These are phyloP conservation scores for Phytophthora sp. DNA, from an alignment of 352 stramenopile genomes.

Conservation along the genomic window DNA sequence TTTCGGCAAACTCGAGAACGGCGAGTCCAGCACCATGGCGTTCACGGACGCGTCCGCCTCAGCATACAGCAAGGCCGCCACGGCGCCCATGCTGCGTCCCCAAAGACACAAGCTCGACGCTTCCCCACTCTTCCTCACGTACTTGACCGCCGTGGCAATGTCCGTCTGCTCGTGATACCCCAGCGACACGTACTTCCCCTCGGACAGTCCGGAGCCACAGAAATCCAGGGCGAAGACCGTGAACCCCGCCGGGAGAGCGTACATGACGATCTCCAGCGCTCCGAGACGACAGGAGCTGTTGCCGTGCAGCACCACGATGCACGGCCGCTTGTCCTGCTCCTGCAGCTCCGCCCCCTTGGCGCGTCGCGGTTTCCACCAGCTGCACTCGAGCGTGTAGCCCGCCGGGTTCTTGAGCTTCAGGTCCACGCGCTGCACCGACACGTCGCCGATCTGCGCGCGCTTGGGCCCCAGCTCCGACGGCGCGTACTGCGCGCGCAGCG, in stretches of 20 bases:
- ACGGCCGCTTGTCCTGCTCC: slow-evolving; percentile 54
- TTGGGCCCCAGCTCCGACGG: slow-evolving; percentile 70
- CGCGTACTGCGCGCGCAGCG: slow-evolving; percentile 66
- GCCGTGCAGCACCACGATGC: slow-evolving; percentile 84
- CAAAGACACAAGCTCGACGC: slow-evolving; percentile 73
- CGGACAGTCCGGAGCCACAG: slow-evolving; percentile 70
- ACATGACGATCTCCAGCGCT: slow-evolving; percentile 78
- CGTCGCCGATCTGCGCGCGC: slow-evolving; percentile 55
- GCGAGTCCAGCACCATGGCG: slow-evolving; percentile 85
- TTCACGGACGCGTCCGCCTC: slow-evolving; percentile 63
- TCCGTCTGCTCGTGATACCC: slow-evolving; percentile 80
- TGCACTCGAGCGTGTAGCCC: slow-evolving; percentile 83
- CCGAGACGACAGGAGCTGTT: slow-evolving; percentile 84
- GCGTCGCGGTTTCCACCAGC: slow-evolving; percentile 80
- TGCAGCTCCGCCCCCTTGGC: background rate
- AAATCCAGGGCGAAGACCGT: slow-evolving; percentile 88
- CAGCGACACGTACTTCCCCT: slow-evolving; percentile 86
- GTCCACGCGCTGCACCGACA: slow-evolving; percentile 71
- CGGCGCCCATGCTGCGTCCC: slow-evolving; percentile 83
- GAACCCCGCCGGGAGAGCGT: slow-evolving; percentile 77
- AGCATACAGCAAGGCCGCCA: slow-evolving; percentile 74
- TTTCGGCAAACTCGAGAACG: slow-evolving; percentile 78
- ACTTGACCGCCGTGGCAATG: slow-evolving; percentile 74
- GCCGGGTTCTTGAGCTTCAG: slow-evolving; percentile 78
- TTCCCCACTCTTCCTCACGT: slow-evolving; percentile 59